Base-by-base conservation (phyloP, 768 basidiomycete species). In the Mycena rebaudengoi region DNA sequence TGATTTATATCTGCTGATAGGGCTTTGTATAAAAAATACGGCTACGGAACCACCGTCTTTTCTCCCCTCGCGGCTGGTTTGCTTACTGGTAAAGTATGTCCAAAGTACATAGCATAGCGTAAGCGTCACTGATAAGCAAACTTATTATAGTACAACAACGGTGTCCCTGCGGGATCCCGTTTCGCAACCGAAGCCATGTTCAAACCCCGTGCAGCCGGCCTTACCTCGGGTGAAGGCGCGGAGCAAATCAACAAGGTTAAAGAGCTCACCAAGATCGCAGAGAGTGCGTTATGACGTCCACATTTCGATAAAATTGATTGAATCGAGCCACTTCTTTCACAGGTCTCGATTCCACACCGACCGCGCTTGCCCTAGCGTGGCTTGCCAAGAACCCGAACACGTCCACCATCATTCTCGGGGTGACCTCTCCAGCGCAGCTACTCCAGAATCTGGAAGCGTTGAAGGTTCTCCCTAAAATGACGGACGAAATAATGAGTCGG, bases 281-380 rank as follows among this genome's bases (percentile, higher is more conserved):
- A 88, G 70, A 78, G 82, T 63, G 82, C 20, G n/a, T n/a, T n/a
- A n/a, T n/a, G n/a, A n/a, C n/a, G n/a, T n/a, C n/a, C n/a, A n/a
- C n/a, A n/a, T n/a, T n/a, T n/a, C n/a, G n/a, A n/a, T n/a, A n/a
- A n/a, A n/a, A n/a, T n/a, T n/a, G n/a, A n/a, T n/a, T n/a, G n/a
- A n/a, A n/a, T n/a, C 32, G 21, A 20, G 18, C 14, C 7, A 20
- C 46, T 28, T 2, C 59, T 8, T 45, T 56, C 20, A 25, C 69
- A 86, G 85, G 86, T 64, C 79, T 94, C 41, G 82, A 83, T 21
- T 85, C 86, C 54, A 87, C 81, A 2, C 80, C 85, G 39, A 78
- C 86, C 32, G 85, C 87, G n/a, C 82, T 95, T 33, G 89, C 94
- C 7, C 83, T 94, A 43, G 92, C 93, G 11, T 95, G 92, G 91